Base-by-base conservation (phyloP, 306 rosid genomes). In the Quercus rubra region DNA sequence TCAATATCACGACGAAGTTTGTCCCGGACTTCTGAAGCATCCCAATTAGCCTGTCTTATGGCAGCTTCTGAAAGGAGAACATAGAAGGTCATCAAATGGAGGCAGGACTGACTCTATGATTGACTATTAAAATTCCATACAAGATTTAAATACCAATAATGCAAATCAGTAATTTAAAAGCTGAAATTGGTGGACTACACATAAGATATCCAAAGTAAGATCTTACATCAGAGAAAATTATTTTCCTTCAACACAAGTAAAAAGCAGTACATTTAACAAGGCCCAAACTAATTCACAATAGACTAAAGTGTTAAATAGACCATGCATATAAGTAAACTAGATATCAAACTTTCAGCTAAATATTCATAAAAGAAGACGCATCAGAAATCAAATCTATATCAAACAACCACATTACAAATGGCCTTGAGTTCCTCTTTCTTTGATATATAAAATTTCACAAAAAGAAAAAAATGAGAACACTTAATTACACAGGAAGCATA, bases 1-100 rank as follows among this genome's bases (percentile, higher is more conserved):
- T 90, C 90, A 63, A 94, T 77, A 85, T 94, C 95, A 72, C 91
- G 97, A 35, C 4, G 67, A 85, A 94, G 92, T 77, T 94, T 91
- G 57, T 91, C 97, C 62, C 85, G 74, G 46, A 84, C 77, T 85
- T 82, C 92, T 6, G 87, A 88, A 61, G 93, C 82, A 82, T 90
- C 85, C 99, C 99, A 94, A 70, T 82, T 81, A 69, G 90, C 91
- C 76, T 83, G 91, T 75, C 79, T 74, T 62, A 94, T 80, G 55
- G 83, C 77, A 80, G 91, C 95, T 77, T 91, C 99, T 94, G 87
- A 43, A 82, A 72, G 71, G 64, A 31, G 77, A 51, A 70, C 46
- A 70, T 73, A 72, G 71, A 43, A 74, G 31, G 15, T 10, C 76
- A 79, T 41, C 15, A 51, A 41, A 71, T 41, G 62, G 30, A 79